Percentiles rank a stretch among this genome's conserved stretches.
Evolutionary conservation across 1,284 basidiomycete genomes (phyloP).

Genomic region (Leccinum pachyderme): DNA sequence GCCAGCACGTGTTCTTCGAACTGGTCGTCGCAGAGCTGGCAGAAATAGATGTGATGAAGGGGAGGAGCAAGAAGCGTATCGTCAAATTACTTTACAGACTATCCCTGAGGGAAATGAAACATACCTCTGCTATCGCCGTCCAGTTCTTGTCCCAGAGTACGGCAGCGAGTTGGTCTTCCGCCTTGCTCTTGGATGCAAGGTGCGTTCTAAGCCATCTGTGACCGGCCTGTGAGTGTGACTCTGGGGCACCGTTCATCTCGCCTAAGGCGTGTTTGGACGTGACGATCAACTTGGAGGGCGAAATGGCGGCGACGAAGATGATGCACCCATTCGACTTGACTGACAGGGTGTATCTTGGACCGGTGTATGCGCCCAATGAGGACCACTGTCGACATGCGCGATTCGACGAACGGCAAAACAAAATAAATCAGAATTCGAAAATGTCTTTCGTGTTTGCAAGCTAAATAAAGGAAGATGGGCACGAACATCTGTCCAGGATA

Average conservation of each 20-base stretch:
- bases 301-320: conserved; percentile 91
- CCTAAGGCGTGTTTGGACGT: conserved; percentile 94
- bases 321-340: conserved; percentile 98
- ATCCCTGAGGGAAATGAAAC: conserved; percentile 11
- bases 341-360: conserved; percentile 83
- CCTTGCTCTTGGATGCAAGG: conserved; percentile 61
- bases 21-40: conserved; percentile 90
- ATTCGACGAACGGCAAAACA: background rate
- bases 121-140: conserved; percentile 90
- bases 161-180: conserved; percentile 71
- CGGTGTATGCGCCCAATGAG: conserved; percentile 69
- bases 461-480: background rate
- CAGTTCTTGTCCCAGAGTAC: conserved; percentile 81
- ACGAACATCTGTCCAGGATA: conserved; percentile 89
- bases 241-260: conserved; percentile 32
- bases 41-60: background rate
- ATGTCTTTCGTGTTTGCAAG: background rate
- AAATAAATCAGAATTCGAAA: background rate
- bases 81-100: background rate
- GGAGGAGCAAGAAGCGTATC: background rate
- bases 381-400: conserved; percentile 62
- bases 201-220: conserved; percentile 83
- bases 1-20: conserved; percentile 98
- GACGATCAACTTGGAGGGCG: conserved; percentile 73
- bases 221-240: conserved; percentile 77